A percentile compares a stretch with the other conserved stretches of the same genome.
Evolutionary conservation across 495 filamentous ascomycete species (phyloP).

Genomic region (Entonaema liquescens): DNA sequence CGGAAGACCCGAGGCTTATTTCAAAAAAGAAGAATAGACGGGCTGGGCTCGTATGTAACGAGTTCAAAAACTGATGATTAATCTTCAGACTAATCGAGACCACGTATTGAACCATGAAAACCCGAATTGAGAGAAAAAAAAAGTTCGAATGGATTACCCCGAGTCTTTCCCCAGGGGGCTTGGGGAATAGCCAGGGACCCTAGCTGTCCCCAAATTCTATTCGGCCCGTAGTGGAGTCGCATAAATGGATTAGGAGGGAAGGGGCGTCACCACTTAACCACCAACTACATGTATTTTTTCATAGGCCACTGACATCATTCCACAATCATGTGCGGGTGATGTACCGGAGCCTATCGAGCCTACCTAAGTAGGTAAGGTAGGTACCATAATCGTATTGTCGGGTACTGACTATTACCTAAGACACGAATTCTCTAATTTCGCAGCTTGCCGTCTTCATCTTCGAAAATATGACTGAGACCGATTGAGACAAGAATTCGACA

Average conservation of each 20-base stretch:
- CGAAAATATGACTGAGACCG: slow-evolving; percentile 12
- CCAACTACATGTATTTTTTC: slow-evolving; percentile 17
- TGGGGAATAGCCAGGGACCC: slow-evolving; percentile 19
- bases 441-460: slow-evolving; percentile 2
- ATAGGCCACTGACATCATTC: slow-evolving; percentile 40
- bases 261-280: slow-evolving; percentile 12
- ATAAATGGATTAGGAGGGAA: slow-evolving; percentile 26
- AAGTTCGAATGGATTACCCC: slow-evolving; percentile 25
- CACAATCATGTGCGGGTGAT: slow-evolving; percentile 31
- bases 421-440: slow-evolving; percentile 1
- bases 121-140: neutral
- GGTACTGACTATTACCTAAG: slow-evolving; percentile 10
- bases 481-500: slow-evolving; percentile 24
- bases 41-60: slow-evolving; percentile 1
- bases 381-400: slow-evolving; percentile 1
- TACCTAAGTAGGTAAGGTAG: too few species aligned
- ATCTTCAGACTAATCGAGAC: neutral
- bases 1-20: neutral
- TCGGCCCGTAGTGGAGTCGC: slow-evolving; percentile 37
- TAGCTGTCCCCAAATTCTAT: slow-evolving; percentile 41
- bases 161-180: slow-evolving; percentile 31
- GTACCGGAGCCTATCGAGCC: slow-evolving; percentile 10
- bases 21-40: neutral
- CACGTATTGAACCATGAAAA: neutral
- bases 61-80: neutral